Evolutionary conservation across 2,329 filamentous ascomycete species (phyloP).

Genomic region (Colletotrichum acutatum): DNA sequence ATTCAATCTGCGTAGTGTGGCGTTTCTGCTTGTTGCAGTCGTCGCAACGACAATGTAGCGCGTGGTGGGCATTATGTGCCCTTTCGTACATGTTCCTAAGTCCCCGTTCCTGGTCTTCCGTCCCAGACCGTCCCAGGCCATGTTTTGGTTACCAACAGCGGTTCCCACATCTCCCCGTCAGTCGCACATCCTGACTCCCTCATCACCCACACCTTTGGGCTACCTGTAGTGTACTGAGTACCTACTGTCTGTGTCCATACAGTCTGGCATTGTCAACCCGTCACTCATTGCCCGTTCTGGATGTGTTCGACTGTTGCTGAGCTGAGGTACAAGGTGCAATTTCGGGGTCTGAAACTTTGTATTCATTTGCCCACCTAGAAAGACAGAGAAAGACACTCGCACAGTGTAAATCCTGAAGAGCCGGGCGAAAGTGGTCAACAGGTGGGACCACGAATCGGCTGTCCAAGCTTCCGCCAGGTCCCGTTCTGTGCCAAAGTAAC

Average conservation of each 20-base stretch:
- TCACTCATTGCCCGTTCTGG: constrained; percentile 16
- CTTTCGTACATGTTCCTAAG: neutral
- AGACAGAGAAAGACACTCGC: neutral
- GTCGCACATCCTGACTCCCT: neutral
- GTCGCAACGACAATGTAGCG: neutral
- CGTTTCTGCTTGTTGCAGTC: neutral
- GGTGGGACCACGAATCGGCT: constrained; percentile 36
- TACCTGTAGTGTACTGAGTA: neutral
- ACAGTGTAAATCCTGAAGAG: constrained; percentile 25
- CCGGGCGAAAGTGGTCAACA: constrained; percentile 15
- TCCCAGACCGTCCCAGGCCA: neutral
- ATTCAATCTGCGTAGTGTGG: neutral
- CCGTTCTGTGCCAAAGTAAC: constrained; percentile 34
- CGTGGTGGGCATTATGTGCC: neutral
- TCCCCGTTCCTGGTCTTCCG: constrained; percentile 2
- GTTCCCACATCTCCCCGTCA: neutral
- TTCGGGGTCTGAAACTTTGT: constrained; percentile 22
- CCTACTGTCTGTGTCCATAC: too few relatives aligned
- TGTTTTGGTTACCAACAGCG: neutral
- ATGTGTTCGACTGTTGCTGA: constrained; percentile 24
- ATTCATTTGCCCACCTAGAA: neutral
- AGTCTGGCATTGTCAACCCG: neutral
- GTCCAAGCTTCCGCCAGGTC: constrained; percentile 36
- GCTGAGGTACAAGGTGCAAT: constrained; percentile 17
- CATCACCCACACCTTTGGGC: neutral